These are phyloP conservation scores for Suillus tomentosus DNA, from an alignment of 768 basidiomycete species.

Conservation along the genomic window DNA sequence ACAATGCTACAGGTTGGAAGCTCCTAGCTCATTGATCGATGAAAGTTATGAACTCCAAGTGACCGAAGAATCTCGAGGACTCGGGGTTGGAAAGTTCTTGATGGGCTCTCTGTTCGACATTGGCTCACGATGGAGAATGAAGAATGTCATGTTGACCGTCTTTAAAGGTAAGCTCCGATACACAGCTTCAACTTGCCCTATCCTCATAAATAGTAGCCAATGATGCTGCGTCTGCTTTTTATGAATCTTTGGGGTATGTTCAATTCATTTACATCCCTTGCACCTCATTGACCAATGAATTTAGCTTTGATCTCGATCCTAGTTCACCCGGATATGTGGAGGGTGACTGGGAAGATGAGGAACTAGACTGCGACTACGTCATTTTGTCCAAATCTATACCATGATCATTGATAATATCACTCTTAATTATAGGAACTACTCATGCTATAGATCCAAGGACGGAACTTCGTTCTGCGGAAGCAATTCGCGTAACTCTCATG, in stretches of 20 bases:
- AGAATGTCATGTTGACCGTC: constrained; percentile 74
- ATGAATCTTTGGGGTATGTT: constrained; percentile 54
- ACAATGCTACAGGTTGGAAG: not conserved
- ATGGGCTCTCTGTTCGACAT: constrained; percentile 52
- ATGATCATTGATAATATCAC: not conserved
- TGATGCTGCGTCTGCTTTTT: constrained; percentile 48
- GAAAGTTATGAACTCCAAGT: constrained; percentile 81
- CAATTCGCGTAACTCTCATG: not conserved
- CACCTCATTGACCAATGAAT: not conserved
- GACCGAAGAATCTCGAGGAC: constrained; percentile 39
- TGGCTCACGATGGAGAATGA: constrained; percentile 55
- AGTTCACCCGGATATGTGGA: constrained; percentile 48
- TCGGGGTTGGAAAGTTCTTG: constrained; percentile 61
- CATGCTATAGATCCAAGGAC: not conserved
- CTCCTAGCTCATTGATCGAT: constrained; percentile 3
- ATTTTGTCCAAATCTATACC: constrained; percentile 37
- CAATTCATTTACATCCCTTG: not conserved
- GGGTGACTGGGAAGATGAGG: constrained; percentile 30
- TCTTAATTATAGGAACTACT: not conserved
- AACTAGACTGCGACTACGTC: constrained; percentile 37
- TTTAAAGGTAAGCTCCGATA: constrained; percentile 57
- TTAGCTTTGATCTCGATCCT: constrained; percentile 57
- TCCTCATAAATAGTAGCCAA: constrained; percentile 41
- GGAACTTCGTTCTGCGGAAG: not conserved
- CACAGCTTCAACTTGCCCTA: not conserved